Evolutionary conservation across 352 stramenopile genomes (phyloP), one percentile per base, ranked within the genome.

Genomic region (Globisporangium perplexum): DNA sequence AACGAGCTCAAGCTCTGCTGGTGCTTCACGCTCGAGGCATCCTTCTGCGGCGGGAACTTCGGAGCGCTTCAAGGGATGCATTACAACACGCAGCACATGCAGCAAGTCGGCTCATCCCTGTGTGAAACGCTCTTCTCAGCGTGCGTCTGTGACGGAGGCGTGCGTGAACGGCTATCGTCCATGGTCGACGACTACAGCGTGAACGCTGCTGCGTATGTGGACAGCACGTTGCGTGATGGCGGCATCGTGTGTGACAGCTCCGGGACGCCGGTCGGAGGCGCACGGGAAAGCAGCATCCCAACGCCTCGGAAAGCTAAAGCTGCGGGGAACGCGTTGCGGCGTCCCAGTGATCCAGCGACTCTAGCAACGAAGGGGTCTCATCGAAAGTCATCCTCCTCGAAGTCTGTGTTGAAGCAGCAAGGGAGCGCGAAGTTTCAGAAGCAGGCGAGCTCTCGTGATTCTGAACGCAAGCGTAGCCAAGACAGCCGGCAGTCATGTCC

Each of bases 1-100:
- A 78, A 90, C n/a, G 80, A 96, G 44, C 59, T 96, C 10, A 74
- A 82, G 42, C 67, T 96, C 6, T 57, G 42, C 11, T 90, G 75
- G 67, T 86, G 76, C 51, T 96, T 93, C 43, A 96, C 88, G 12
- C 66, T 96, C 0, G 88, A 97, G 57, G 82, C 75, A 2, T 94
- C 83, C 1, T 97, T 96, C 50, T 95, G 86, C 50, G 88, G 88
- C 3, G 73, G 78, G 7, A 87, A 74, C 54, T 86, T 85, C 55
- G 82, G 82, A 0, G 63, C 78, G 24, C 68, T 89, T 5, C 61
- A 75, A 46, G 69, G 68, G 23, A 68, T 69, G 50, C 83, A 93
- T 47, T 93, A 90, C 45, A 87, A 83, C 45, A 81, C 77, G 4
- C 60, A 65, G 4, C 71, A 92, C 41, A 60, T 87, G 20, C 55